phyloP scores from a whole-genome alignment of 1,139 yeast genomes.

The Taphrina flavorubra region DNA sequence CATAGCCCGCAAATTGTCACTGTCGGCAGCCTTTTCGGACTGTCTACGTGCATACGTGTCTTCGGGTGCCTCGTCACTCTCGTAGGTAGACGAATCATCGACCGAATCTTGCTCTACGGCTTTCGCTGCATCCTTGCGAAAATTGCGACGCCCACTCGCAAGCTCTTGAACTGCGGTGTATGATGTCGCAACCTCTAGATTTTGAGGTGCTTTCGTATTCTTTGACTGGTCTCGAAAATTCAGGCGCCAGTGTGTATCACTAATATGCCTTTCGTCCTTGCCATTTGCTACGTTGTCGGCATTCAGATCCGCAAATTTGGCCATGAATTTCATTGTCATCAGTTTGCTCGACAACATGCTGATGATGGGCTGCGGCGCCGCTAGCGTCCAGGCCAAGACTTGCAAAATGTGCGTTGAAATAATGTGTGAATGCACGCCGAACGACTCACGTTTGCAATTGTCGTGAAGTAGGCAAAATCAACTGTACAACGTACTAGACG shows the following conservation, averaged over 20 bases:
- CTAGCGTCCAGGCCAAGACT: no score
- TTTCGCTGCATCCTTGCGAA: background rate
- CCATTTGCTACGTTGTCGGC: constrained; percentile 9
- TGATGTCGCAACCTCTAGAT: constrained; percentile 10
- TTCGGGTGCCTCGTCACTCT: constrained; percentile 28
- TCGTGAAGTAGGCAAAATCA: background rate
- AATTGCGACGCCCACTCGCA: constrained; percentile 18
- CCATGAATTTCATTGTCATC: constrained; percentile 40
- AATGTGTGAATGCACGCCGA: no score
- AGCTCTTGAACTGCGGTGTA: constrained; percentile 12
- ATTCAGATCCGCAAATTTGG: constrained; percentile 20
- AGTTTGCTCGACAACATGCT: constrained; percentile 29
- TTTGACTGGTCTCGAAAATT: constrained; percentile 5
- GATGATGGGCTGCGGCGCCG: background rate
- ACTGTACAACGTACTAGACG: background rate
- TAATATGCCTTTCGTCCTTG: constrained; percentile 16
- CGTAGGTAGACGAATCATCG: background rate
- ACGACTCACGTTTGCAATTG: no score
- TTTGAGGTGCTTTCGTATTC: background rate
- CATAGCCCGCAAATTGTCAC: constrained; percentile 24
- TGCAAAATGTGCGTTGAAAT: no score
- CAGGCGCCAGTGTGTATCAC: constrained; percentile 30
- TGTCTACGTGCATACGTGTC: constrained; percentile 33
- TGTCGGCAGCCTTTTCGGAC: constrained; percentile 26
- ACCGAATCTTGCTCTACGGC: constrained; percentile 7